Base-by-base conservation (phyloP, 176 grass and related monocot genomes). In the Zoysia japonica region DNA sequence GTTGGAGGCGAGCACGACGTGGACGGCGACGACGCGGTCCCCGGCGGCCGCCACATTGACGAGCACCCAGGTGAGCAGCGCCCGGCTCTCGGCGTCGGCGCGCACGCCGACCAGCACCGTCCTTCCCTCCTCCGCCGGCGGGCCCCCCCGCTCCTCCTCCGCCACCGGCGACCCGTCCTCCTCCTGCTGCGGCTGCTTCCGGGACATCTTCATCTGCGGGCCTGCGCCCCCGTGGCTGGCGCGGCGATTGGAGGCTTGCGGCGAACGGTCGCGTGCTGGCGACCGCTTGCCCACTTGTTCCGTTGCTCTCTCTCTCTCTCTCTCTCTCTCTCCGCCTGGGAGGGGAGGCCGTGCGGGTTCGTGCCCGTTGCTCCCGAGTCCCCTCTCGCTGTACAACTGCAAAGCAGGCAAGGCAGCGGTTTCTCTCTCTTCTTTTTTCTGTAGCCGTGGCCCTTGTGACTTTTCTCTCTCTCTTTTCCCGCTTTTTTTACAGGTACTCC, bases 1-100 rank as follows among this genome's bases (percentile, higher is more conserved):
- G 0, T 51, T 52, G n/a, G 81, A 85, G 6, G 72, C 40, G 14
- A 81, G 86, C 9, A 93, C 80, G 68, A 95, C 90, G 64, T 99
- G 96, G 82, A 94, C 87, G 19, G 96, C 96, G 0, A 99, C 79
- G 57, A 99, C 90, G 52, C 85, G 86, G 86, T 99, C 96, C 17
- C 88, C 85, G 55, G 79, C 61, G 42, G 52, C 75, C 49, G 85
- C 90, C 45, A 83, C 75, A 84, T 99, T 95, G 64, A 99, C 88
- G 71, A 99, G 82, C 44, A 83, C 78, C 96, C 96, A 99, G 1
- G 96, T 99, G 52, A 99, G 96, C 61, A 93, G 86, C 70, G 89
- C 86, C 43, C 92, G 90, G 84, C 96, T 99, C 65, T 84, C 88
- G 4, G 83, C 37, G 67, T 99, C 90, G 84, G 86, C 81, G 35